Conservation (phyloP, 805 yeast species). For the Zygoascus tannicola region DNA sequence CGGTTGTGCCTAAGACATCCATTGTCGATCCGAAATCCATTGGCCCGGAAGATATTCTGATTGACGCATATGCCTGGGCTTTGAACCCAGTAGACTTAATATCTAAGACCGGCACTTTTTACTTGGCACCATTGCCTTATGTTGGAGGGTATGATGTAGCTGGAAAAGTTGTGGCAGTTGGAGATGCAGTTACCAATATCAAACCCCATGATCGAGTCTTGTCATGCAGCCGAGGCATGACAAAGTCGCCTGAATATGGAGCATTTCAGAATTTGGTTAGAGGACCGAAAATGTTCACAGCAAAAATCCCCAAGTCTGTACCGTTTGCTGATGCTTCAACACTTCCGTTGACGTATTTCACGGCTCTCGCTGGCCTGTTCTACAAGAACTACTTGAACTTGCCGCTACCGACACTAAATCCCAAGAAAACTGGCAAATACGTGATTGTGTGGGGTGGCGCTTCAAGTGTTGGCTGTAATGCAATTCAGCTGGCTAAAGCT, state of each 20-base stretch:
- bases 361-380: background rate
- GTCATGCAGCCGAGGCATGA: background rate
- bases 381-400: background rate
- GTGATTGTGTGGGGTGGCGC: conserved; percentile 10
- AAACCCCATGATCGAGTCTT: background rate
- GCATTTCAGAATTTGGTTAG: background rate
- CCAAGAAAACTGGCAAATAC: background rate
- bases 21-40: too few relatives aligned
- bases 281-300: too few relatives aligned
- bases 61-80: background rate
- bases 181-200: background rate
- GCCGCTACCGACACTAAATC: background rate
- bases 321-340: background rate
- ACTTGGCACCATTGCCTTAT: background rate
- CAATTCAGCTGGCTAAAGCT: conserved; percentile 4
- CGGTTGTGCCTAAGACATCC: too few relatives aligned
- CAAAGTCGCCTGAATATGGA: background rate
- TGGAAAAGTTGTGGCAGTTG: background rate
- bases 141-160: background rate
- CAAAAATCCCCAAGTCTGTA: too few relatives aligned
- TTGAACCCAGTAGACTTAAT: background rate
- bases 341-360: background rate
- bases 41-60: background rate
- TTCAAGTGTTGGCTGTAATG: conserved; percentile 1
- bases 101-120: background rate